Evolutionary conservation across 495 filamentous ascomycete species (phyloP).

Genomic region (Penicillium arizonense): DNA sequence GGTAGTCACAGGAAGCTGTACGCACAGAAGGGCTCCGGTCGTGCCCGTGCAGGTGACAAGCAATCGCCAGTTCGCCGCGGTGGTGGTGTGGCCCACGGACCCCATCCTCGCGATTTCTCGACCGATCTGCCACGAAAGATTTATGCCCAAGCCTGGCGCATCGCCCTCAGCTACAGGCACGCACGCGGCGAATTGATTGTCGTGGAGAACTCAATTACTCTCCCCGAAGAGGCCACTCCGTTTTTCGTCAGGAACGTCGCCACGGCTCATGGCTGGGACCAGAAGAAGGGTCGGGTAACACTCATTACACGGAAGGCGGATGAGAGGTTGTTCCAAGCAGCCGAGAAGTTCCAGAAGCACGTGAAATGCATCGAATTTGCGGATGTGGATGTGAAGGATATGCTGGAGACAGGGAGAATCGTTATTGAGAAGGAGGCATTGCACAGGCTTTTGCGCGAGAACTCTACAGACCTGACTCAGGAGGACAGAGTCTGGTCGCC

Average conservation of each 20-base stretch:
- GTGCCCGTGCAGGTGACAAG: conserved; percentile 73
- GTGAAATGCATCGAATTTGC: conserved; percentile 63
- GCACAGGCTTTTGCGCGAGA: conserved; percentile 67
- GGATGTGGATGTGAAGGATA: conserved; percentile 92
- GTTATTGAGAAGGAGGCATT: conserved; percentile 85
- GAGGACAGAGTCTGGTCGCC: conserved; percentile 4
- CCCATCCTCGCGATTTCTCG: conserved; percentile 84
- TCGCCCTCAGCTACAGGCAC: conserved; percentile 88
- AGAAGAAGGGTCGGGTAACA: conserved; percentile 66
- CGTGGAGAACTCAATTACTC: conserved; percentile 67
- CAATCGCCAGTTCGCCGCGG: conserved; percentile 82
- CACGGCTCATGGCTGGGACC: conserved; percentile 68
- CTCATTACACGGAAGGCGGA: conserved; percentile 61
- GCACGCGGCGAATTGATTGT: conserved; percentile 81
- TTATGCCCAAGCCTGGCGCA: conserved; percentile 95
- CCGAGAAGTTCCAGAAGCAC: conserved; percentile 59
- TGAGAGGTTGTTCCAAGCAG: conserved; percentile 39
- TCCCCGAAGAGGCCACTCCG: conserved; percentile 51
- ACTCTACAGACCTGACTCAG: conserved; percentile 68
- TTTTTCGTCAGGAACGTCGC: conserved; percentile 66
- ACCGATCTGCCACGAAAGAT: conserved; percentile 82
- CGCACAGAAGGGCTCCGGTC: conserved; percentile 82
- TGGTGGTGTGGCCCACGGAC: conserved; percentile 84
- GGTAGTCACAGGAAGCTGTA: conserved; percentile 75
- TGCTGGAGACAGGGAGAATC: conserved; percentile 78